These are phyloP conservation scores for Aspergillus ruber DNA, from an alignment of 2,329 filamentous ascomycete genomes.

Conservation along the genomic window DNA sequence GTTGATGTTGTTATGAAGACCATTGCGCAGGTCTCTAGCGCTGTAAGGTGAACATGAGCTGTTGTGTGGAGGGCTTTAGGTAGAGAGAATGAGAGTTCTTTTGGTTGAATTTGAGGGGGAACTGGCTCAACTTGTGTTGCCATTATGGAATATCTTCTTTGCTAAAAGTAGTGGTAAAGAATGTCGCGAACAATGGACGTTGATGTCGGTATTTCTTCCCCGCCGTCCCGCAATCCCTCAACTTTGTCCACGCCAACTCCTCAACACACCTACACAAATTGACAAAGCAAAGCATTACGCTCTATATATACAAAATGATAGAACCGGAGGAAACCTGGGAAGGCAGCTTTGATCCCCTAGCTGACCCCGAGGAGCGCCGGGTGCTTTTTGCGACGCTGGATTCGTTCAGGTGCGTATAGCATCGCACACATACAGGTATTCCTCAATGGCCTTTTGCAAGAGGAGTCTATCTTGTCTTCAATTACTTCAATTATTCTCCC, in stretches of 20 bases:
- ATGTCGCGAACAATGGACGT: neutral
- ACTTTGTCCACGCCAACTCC: neutral
- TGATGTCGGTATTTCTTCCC: slow-evolving; percentile 3
- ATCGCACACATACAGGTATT: neutral
- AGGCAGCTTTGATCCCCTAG: slow-evolving; percentile 58
- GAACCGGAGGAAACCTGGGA: slow-evolving; percentile 41
- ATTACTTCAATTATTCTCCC: neutral
- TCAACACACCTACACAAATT: neutral
- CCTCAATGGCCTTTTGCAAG: neutral
- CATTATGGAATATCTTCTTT: slow-evolving; percentile 7
- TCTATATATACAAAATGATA: neutral
- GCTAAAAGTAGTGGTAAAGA: neutral
- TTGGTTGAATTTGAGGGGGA: slow-evolving; percentile 31
- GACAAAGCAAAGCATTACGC: too few relatives aligned
- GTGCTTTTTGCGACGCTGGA: slow-evolving; percentile 79
- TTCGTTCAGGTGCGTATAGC: slow-evolving; percentile 70
- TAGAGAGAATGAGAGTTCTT: slow-evolving; percentile 53
- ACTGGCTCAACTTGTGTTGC: slow-evolving; percentile 6
- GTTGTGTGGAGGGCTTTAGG: slow-evolving; percentile 52
- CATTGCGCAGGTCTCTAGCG: slow-evolving; percentile 47
- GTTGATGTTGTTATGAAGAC: slow-evolving; percentile 53
- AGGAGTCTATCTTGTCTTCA: neutral
- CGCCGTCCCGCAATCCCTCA: slow-evolving; percentile 1
- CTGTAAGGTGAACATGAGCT: slow-evolving; percentile 53
- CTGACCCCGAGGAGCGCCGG: slow-evolving; percentile 71